These are phyloP conservation scores for Eucalyptus microcorys DNA, from an alignment of 345 rosid genomes.

Conservation along the genomic window DNA sequence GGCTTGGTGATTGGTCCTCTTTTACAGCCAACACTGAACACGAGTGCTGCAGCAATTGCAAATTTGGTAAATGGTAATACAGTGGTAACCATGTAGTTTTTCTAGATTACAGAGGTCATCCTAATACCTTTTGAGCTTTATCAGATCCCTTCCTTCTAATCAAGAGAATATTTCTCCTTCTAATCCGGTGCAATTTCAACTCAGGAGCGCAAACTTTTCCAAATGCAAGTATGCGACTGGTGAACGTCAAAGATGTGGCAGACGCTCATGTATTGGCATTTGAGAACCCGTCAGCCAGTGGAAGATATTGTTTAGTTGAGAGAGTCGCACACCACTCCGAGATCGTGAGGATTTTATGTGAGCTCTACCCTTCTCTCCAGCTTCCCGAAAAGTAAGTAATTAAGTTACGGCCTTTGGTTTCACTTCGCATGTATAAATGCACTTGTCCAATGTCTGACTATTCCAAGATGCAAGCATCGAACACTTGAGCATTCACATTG, in stretches of 20 bases:
- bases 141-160: background rate
- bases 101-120: background rate
- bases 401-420: background rate
- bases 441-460: background rate
- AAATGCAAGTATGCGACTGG: constrained; percentile 33
- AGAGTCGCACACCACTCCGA: constrained; percentile 72
- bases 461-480: background rate
- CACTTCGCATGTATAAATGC: background rate
- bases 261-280: constrained; percentile 80
- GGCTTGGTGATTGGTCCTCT: constrained; percentile 92
- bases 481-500: background rate
- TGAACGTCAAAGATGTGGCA: constrained; percentile 82
- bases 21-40: constrained; percentile 82
- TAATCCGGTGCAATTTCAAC: background rate
- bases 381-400: constrained; percentile 62
- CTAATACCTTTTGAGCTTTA: background rate
- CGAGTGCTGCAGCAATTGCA: constrained; percentile 77
- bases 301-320: constrained; percentile 81
- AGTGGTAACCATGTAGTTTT: background rate
- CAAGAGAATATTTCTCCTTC: background rate
- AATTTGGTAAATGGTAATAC: constrained; percentile 63
- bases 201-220: constrained; percentile 72
- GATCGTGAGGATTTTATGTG: constrained; percentile 31
- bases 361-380: constrained; percentile 57
- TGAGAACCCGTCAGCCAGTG: constrained; percentile 64